A percentile compares a stretch with the other conserved stretches of the same genome.
These are phyloP conservation scores for Peronospora tabacina DNA, from an alignment of 352 stramenopile species.

Conservation along the genomic window DNA sequence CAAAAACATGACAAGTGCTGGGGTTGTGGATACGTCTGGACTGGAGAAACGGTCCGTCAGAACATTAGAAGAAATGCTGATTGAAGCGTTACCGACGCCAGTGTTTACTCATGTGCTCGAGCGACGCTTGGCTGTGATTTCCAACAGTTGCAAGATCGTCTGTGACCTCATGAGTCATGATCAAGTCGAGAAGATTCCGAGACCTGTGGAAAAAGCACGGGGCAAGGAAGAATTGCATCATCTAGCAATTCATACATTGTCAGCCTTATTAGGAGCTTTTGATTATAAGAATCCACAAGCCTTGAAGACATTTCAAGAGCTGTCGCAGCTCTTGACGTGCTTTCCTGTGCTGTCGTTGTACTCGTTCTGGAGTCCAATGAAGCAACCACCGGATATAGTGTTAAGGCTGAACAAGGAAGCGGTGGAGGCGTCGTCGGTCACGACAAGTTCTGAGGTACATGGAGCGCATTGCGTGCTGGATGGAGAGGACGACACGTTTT, in stretches of 20 bases:
- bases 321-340: slow-evolving; percentile 62
- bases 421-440: slow-evolving; percentile 50
- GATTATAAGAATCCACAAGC: slow-evolving; percentile 49
- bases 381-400: slow-evolving; percentile 47
- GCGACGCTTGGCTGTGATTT: slow-evolving; percentile 70
- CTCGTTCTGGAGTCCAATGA: slow-evolving; percentile 79
- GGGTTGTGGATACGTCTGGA: slow-evolving; percentile 55
- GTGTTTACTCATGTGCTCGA: slow-evolving; percentile 75
- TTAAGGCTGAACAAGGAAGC: slow-evolving; percentile 35
- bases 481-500: slow-evolving; percentile 50
- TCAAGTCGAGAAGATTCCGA: slow-evolving; percentile 33
- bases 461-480: slow-evolving; percentile 49
- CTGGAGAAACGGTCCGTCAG: slow-evolving; percentile 72
- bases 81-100: slow-evolving; percentile 65
- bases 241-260: slow-evolving; percentile 75
- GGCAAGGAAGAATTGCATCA: slow-evolving; percentile 68
- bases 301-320: slow-evolving; percentile 63
- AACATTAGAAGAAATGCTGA: slow-evolving; percentile 76
- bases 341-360: slow-evolving; percentile 76
- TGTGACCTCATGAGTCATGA: slow-evolving; percentile 46
- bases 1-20: slow-evolving; percentile 75
- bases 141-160: slow-evolving; percentile 64
- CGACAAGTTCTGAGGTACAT: slow-evolving; percentile 40
- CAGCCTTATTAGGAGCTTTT: slow-evolving; percentile 59
- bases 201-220: slow-evolving; percentile 30